phyloP scores from a whole-genome alignment of 306 rosid genomes.

The Chamaecrista fasciculata region DNA sequence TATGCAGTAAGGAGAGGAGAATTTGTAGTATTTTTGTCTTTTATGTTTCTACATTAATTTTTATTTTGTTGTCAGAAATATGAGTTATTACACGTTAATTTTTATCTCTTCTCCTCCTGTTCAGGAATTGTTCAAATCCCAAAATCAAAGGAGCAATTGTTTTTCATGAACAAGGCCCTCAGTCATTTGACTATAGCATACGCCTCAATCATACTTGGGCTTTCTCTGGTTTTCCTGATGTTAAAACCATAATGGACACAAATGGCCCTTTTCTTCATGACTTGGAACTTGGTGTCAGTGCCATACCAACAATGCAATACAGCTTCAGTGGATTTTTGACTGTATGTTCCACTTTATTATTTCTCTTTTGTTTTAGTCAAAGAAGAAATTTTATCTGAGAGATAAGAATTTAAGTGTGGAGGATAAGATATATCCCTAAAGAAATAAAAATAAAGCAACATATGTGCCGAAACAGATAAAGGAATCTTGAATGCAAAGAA shows the following conservation, averaged over 20 bases:
- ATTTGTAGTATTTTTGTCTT: not conserved
- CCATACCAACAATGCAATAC: conserved; percentile 88
- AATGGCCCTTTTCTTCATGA: conserved; percentile 91
- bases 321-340: conserved; percentile 93
- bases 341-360: conserved; percentile 50
- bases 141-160: conserved; percentile 89
- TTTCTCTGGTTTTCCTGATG: conserved; percentile 94
- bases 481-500: not conserved
- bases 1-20: not conserved
- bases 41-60: not conserved
- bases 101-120: conserved; percentile 29
- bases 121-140: conserved; percentile 81
- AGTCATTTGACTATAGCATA: conserved; percentile 80
- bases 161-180: conserved; percentile 87
- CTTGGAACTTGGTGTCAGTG: conserved; percentile 73
- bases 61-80: not conserved
- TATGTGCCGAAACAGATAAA: not conserved
- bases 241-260: conserved; percentile 86
- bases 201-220: conserved; percentile 99
- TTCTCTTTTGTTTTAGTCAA: conserved; percentile 8
- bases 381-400: not conserved
- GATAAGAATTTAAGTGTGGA: not conserved
- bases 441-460: not conserved
- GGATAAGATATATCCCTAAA: not conserved
- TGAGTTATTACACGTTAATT: conserved; percentile 26